phyloP scores from a whole-genome alignment of 2,329 filamentous ascomycete species.

The Sarocladium oryzae region DNA sequence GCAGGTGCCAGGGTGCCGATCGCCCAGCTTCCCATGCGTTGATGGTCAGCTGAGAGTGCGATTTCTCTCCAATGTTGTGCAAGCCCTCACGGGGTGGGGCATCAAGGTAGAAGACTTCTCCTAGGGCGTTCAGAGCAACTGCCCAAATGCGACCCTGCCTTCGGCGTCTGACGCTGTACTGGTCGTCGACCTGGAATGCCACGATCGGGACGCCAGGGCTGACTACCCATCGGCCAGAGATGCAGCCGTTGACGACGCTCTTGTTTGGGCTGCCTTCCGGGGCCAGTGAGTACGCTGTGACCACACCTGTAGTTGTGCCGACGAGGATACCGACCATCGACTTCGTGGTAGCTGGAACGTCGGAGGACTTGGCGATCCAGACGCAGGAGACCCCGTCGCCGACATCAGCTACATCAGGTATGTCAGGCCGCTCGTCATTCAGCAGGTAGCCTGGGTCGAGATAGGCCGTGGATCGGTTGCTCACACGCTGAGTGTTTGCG shows the following conservation, averaged over 20 bases:
- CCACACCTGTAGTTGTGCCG: slow-evolving; percentile 75
- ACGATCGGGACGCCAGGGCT: slow-evolving; percentile 92
- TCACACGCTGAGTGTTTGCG: slow-evolving; percentile 57
- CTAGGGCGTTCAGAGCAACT: slow-evolving; percentile 87
- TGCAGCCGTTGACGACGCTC: slow-evolving; percentile 55
- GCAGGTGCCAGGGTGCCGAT: slow-evolving; percentile 70
- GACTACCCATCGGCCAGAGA: slow-evolving; percentile 83
- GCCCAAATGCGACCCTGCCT: slow-evolving; percentile 73
- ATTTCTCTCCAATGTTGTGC: background rate
- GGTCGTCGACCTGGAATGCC: slow-evolving; percentile 75
- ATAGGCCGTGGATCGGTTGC: slow-evolving; percentile 41
- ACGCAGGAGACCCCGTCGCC: slow-evolving; percentile 69
- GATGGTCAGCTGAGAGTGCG: slow-evolving; percentile 34
- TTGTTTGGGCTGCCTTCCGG: slow-evolving; percentile 50
- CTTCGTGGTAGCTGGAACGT: slow-evolving; percentile 64
- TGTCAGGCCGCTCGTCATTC: slow-evolving; percentile 60
- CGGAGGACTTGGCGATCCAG: slow-evolving; percentile 82
- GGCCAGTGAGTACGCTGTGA: slow-evolving; percentile 76
- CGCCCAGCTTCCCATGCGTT: slow-evolving; percentile 75
- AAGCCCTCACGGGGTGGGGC: slow-evolving; percentile 48
- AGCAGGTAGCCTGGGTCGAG: slow-evolving; percentile 55
- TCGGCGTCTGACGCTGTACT: slow-evolving; percentile 66
- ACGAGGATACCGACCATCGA: slow-evolving; percentile 76
- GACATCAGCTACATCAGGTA: slow-evolving; percentile 67
- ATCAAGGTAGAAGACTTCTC: slow-evolving; percentile 81